Evolutionary conservation across 192 early-diverging fungal species (phyloP).

Genomic region (Coemansia aciculifera): DNA sequence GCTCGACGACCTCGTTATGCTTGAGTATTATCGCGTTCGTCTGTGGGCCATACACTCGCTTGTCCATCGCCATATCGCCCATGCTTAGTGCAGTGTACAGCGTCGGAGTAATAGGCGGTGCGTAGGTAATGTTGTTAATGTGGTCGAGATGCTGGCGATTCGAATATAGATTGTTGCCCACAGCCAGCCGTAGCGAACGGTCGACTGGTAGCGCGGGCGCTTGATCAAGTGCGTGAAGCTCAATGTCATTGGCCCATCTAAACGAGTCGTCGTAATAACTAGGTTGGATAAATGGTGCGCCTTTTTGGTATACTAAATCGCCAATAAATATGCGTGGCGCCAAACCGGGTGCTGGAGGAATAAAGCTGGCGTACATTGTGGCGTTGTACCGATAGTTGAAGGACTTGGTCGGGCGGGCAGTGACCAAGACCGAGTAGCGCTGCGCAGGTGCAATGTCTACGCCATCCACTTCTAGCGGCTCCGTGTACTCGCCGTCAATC

Average conservation of each 20-base stretch:
- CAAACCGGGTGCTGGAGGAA: constrained; percentile 39
- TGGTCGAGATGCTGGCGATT: constrained; percentile 71
- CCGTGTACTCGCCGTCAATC: constrained; percentile 65
- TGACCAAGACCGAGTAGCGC: constrained; percentile 77
- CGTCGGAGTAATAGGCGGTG: constrained; percentile 61
- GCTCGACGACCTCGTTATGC: constrained; percentile 64
- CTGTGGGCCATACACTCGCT: constrained; percentile 64
- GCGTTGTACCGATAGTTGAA: constrained; percentile 69
- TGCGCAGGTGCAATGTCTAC: constrained; percentile 69
- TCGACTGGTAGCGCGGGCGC: constrained; percentile 54
- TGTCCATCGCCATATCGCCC: constrained; percentile 54
- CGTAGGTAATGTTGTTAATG: constrained; percentile 72
- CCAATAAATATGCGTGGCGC: constrained; percentile 54
- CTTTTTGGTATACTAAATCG: constrained; percentile 61
- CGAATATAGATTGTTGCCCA: constrained; percentile 58
- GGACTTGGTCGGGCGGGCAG: constrained; percentile 58
- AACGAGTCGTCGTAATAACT: background rate
- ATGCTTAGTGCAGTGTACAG: constrained; percentile 64
- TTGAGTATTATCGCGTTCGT: constrained; percentile 60
- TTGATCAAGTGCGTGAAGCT: constrained; percentile 52
- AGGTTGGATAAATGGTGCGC: constrained; percentile 48
- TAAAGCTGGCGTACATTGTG: constrained; percentile 58
- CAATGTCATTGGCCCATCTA: constrained; percentile 38
- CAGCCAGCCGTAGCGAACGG: constrained; percentile 44
- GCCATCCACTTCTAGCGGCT: constrained; percentile 55